Evolutionary conservation across 352 stramenopile genomes (phyloP).

Genomic region (Thalassiosira mediterranea): DNA sequence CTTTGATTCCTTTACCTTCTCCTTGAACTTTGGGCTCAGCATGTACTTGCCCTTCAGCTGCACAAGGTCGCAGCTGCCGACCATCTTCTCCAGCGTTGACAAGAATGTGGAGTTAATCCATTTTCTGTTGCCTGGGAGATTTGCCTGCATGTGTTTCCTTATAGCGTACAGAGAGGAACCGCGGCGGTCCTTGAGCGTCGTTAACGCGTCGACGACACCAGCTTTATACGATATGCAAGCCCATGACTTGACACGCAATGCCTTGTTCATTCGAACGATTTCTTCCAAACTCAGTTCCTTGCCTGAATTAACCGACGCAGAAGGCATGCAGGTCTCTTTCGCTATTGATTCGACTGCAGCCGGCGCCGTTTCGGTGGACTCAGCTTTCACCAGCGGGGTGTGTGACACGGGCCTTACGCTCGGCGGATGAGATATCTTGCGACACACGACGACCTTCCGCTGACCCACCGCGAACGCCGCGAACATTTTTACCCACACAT

Average conservation of each 20-base stretch:
- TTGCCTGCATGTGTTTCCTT: constrained; percentile 54
- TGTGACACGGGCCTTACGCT: no score
- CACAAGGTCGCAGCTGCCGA: constrained; percentile 89
- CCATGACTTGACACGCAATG: not conserved
- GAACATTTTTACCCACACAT: no score
- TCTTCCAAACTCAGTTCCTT: no score
- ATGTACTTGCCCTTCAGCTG: constrained; percentile 94
- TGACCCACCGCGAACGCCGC: no score
- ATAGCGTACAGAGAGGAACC: constrained; percentile 53
- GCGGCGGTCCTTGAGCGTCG: constrained; percentile 53
- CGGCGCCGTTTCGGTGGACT: no score
- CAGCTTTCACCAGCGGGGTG: no score
- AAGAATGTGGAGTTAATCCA: constrained; percentile 48
- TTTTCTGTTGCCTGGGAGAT: constrained; percentile 39
- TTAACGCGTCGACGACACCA: constrained; percentile 54
- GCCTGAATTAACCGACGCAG: no score
- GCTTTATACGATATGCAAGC: constrained; percentile 30
- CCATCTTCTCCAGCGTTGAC: constrained; percentile 88
- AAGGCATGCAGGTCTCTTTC: no score
- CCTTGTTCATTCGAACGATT: not conserved
- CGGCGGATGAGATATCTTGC: no score
- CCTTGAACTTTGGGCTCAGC: constrained; percentile 68
- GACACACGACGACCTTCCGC: no score
- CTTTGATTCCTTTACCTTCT: not conserved
- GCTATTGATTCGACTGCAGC: no score